Conservation (phyloP, 345 rosid species). For the Raphanus sativus region DNA sequence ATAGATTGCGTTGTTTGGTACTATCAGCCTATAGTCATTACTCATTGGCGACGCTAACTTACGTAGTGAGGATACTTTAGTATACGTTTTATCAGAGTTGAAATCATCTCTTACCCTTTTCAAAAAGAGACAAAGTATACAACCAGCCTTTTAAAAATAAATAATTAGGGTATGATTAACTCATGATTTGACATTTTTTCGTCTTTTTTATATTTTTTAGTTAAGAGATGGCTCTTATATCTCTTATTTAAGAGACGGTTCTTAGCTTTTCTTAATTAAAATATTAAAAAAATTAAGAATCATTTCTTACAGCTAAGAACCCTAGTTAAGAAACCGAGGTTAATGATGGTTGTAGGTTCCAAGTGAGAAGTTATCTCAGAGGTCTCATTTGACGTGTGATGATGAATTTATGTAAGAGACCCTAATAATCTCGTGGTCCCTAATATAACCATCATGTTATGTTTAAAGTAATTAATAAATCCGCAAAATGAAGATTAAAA, state of each 20-base stretch:
- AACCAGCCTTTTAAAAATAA: not conserved
- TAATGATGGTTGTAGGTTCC: not conserved
- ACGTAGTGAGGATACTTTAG: not conserved
- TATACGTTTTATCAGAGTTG: not conserved
- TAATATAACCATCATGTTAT: conserved; percentile 3
- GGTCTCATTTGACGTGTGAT: conserved; percentile 34
- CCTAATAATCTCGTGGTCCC: conserved; percentile 33
- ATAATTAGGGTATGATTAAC: not conserved
- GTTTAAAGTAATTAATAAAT: not conserved
- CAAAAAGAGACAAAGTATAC: not conserved
- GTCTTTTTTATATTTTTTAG: too few species aligned
- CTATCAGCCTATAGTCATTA: not conserved
- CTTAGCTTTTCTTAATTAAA: too few species aligned
- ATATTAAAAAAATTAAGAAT: too few species aligned
- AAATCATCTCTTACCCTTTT: not conserved
- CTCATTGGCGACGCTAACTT: not conserved
- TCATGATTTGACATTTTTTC: too few species aligned
- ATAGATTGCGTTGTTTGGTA: not conserved
- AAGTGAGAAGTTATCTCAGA: conserved; percentile 28
- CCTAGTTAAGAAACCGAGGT: too few species aligned
- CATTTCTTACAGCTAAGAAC: too few species aligned
- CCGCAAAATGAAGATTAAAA: not conserved
- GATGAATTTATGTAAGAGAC: conserved; percentile 27
- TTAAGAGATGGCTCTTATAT: too few species aligned
- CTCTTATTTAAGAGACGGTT: too few species aligned